Evolutionary conservation across 2,329 filamentous ascomycete genomes (phyloP).

Genomic region (Helicocarpus griseus): DNA sequence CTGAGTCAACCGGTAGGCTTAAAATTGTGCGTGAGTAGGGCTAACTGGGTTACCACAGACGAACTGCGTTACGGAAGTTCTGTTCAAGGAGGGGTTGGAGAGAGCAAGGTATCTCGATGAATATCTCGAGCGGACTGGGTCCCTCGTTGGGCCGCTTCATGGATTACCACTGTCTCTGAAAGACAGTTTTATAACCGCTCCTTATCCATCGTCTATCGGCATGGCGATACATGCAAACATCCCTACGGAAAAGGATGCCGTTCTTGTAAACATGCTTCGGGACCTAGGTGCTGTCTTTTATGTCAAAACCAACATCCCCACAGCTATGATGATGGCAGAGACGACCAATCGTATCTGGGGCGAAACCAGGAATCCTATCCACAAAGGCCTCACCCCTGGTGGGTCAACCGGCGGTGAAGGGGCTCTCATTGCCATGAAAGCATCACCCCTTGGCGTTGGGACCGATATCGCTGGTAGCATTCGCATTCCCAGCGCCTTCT

Average conservation of each 20-base stretch:
- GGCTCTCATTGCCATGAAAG: conserved; percentile 25
- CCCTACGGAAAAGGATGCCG: conserved; percentile 18
- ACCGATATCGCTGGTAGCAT: conserved; percentile 35
- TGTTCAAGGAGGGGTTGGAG: conserved; percentile 38
- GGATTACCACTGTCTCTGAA: conserved; percentile 34
- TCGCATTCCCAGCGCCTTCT: conserved; percentile 30
- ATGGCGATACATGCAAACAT: conserved; percentile 12
- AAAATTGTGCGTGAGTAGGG: background rate
- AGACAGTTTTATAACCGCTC: conserved; percentile 28
- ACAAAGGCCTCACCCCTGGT: conserved; percentile 25
- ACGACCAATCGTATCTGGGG: conserved; percentile 35
- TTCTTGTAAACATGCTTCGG: conserved; percentile 29
- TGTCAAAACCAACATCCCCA: conserved; percentile 32
- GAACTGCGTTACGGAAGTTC: conserved; percentile 50
- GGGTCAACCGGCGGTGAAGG: conserved; percentile 29
- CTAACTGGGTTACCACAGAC: conserved; percentile 32
- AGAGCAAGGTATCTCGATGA: conserved; percentile 28
- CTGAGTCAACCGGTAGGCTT: background rate
- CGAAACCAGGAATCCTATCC: conserved; percentile 28
- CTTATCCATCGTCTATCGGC: conserved; percentile 14
- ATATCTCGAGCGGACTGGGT: conserved; percentile 30
- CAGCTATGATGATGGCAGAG: conserved; percentile 37
- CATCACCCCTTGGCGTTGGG: conserved; percentile 24
- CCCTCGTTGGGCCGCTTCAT: conserved; percentile 31
- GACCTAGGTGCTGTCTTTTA: conserved; percentile 34